phyloP scores from a whole-genome alignment of 352 stramenopile genomes.

The Pythium apleroticum region DNA sequence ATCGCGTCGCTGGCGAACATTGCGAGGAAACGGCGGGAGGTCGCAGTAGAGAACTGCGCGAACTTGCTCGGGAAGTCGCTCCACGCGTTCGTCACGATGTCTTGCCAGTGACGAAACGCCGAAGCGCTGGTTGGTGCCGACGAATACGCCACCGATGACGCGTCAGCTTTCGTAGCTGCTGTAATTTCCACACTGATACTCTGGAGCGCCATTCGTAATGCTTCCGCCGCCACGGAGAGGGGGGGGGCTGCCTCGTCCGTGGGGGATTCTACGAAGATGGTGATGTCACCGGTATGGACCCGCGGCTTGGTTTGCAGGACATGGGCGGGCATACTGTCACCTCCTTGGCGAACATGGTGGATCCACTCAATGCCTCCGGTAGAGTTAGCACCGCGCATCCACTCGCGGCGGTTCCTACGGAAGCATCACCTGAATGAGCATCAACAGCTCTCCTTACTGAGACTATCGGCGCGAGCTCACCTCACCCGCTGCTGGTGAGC shows the following conservation, averaged over 20 bases:
- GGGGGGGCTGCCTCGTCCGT: neutral
- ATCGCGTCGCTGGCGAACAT: constrained; percentile 2
- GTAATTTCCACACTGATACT: neutral
- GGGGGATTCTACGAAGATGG: neutral
- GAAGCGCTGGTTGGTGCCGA: neutral
- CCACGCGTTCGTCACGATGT: constrained; percentile 15
- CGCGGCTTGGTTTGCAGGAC: neutral
- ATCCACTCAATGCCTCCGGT: constrained; percentile 12
- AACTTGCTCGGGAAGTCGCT: constrained; percentile 23
- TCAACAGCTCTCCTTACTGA: neutral
- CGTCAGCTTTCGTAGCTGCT: neutral
- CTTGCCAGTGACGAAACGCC: neutral
- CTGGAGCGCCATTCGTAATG: neutral
- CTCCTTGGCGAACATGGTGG: neutral
- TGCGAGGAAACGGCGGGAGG: constrained; percentile 11
- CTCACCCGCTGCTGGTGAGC: neutral
- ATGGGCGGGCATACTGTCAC: constrained; percentile 11
- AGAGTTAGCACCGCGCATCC: constrained; percentile 8
- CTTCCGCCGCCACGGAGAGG: neutral
- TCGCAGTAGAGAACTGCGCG: constrained; percentile 21
- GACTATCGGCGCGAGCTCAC: neutral
- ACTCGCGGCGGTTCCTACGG: constrained; percentile 21
- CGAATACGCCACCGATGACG: neutral
- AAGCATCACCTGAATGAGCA: neutral
- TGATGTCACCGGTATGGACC: neutral